These are phyloP conservation scores for Cupressus sempervirens DNA, from an alignment of 75 land plant species.

Conservation along the genomic window DNA sequence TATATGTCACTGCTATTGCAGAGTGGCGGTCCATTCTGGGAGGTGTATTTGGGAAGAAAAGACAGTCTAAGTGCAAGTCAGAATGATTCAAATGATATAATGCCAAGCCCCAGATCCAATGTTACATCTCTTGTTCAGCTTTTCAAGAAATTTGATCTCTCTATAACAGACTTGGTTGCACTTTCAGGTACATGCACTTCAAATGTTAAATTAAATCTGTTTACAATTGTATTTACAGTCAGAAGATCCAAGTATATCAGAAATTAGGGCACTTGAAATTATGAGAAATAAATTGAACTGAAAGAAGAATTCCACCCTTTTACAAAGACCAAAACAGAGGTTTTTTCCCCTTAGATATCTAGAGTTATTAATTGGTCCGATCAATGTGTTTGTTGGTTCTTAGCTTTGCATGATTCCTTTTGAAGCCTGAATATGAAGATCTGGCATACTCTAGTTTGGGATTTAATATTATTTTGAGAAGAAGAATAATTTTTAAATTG, in stretches of 20 bases:
- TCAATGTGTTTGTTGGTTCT: too few species aligned
- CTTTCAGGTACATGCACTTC: slow-evolving; percentile 36
- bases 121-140: slow-evolving; percentile 45
- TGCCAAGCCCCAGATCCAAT: slow-evolving; percentile 71
- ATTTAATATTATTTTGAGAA: too few species aligned
- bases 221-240: neutral
- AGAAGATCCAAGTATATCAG: neutral
- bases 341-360: too few species aligned
- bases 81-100: slow-evolving; percentile 44
- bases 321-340: too few species aligned
- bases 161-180: slow-evolving; percentile 59
- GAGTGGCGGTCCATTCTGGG: slow-evolving; percentile 73
- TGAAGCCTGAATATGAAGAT: too few species aligned
- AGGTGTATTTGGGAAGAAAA: slow-evolving; percentile 58
- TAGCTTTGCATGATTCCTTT: too few species aligned
- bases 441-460: too few species aligned
- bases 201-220: neutral
- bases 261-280: neutral
- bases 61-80: slow-evolving; percentile 72
- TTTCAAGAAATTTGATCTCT: slow-evolving; percentile 40
- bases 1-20: slow-evolving; percentile 9
- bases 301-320: too few species aligned
- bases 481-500: too few species aligned
- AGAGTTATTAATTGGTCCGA: too few species aligned
- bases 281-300: too few species aligned